These are phyloP conservation scores for Zalaria obscura DNA, from an alignment of 2,329 filamentous ascomycete genomes.

Conservation along the genomic window DNA sequence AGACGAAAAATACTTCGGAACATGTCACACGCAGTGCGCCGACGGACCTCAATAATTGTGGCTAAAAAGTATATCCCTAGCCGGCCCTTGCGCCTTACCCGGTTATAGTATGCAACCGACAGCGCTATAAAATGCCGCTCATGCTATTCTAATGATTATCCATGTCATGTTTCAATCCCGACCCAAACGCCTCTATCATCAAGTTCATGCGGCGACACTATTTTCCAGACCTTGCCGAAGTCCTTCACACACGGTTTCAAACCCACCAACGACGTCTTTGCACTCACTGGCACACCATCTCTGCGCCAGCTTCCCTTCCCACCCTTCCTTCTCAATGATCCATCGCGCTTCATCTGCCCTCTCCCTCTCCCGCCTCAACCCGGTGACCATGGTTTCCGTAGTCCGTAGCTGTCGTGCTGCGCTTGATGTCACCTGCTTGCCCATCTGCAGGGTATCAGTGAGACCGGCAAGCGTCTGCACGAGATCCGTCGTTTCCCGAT, in stretches of 20 bases:
- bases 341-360: constrained; percentile 65
- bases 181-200: neutral
- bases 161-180: too few relatives aligned
- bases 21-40: too few relatives aligned
- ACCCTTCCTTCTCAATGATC: constrained; percentile 74
- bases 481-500: constrained; percentile 53
- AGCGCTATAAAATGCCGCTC: too few relatives aligned
- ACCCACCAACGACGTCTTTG: constrained; percentile 76
- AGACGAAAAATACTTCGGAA: too few relatives aligned
- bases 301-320: constrained; percentile 61
- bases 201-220: constrained; percentile 2
- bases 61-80: too few relatives aligned
- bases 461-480: constrained; percentile 72
- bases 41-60: too few relatives aligned
- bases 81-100: too few relatives aligned
- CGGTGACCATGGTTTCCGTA: constrained; percentile 71
- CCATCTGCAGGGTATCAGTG: constrained; percentile 88
- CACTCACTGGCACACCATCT: constrained; percentile 77
- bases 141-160: too few relatives aligned
- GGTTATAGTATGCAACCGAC: too few relatives aligned
- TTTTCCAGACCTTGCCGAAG: constrained; percentile 41
- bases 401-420: constrained; percentile 68
- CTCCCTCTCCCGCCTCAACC: constrained; percentile 74
- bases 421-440: constrained; percentile 69
- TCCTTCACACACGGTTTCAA: constrained; percentile 76